phyloP scores from a whole-genome alignment of 2,329 filamentous ascomycete genomes.

The Cytospora schulzeri region DNA sequence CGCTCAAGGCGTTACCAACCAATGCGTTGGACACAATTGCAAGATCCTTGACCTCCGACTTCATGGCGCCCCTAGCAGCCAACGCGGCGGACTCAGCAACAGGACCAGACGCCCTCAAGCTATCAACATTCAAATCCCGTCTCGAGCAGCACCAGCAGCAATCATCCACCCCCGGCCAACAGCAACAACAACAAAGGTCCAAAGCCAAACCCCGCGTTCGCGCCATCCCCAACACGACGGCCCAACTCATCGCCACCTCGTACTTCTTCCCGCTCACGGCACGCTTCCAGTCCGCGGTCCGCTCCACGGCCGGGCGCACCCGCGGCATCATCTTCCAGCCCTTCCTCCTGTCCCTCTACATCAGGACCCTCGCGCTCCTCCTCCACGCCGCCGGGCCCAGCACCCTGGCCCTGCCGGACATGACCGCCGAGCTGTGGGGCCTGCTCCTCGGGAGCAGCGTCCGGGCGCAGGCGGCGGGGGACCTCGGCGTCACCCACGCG shows the following conservation, averaged over 20 bases:
- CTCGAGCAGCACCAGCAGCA: slow-evolving; percentile 62
- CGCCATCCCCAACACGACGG: slow-evolving; percentile 74
- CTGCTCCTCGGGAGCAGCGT: slow-evolving; percentile 69
- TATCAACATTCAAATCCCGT: slow-evolving; percentile 83
- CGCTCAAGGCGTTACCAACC: slow-evolving; percentile 53
- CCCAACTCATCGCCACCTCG: slow-evolving; percentile 70
- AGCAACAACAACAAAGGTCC: slow-evolving; percentile 37
- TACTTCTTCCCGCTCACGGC: slow-evolving; percentile 89
- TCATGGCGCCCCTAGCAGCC: slow-evolving; percentile 81
- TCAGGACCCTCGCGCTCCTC: slow-evolving; percentile 84
- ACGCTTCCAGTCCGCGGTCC: slow-evolving; percentile 70
- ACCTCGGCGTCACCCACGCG: slow-evolving; percentile 70
- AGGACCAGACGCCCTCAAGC: slow-evolving; percentile 82
- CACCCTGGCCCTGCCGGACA: slow-evolving; percentile 72
- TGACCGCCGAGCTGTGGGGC: slow-evolving; percentile 83
- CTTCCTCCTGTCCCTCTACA: slow-evolving; percentile 73
- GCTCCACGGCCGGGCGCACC: slow-evolving; percentile 42
- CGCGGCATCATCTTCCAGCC: slow-evolving; percentile 71
- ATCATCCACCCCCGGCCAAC: slow-evolving; percentile 37
- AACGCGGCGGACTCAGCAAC: slow-evolving; percentile 77
- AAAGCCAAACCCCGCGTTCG: slow-evolving; percentile 44
- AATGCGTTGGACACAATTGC: slow-evolving; percentile 71
- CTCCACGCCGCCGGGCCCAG: slow-evolving; percentile 82
- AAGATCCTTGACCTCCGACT: slow-evolving; percentile 65
- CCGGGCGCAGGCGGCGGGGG: slow-evolving; percentile 59